Evolutionary conservation across 345 rosid genomes (phyloP), one percentile per base, ranked within the genome.

Genomic region (Salix suchowensis): DNA sequence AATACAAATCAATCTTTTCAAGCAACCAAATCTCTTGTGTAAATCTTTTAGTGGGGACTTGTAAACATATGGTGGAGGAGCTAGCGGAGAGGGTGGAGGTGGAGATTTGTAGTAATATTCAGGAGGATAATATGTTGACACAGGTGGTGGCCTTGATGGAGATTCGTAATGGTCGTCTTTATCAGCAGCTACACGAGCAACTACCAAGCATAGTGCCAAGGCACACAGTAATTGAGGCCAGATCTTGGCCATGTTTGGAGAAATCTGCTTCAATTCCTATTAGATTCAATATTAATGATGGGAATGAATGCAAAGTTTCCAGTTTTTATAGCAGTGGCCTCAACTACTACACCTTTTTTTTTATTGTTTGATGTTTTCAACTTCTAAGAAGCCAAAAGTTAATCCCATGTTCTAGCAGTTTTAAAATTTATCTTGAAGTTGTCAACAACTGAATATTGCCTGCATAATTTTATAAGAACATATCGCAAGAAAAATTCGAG

Each of bases 161-260:
- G 54, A 60, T 4, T 46, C 0, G 66, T 70, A 28, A 70, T 21
- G 69, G 62, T 72, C 48, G 67, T 83, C 23, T 36, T 61, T 12
- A 18, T 77, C 67, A 4, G 86, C 84, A 26, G 66, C 74, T 26
- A 54, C 88, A 65, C 18, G 64, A 13, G 80, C 77, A 21, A 78
- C 73, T 2, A 77, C 5, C 62, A 82, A 71, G 54, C 82, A 68
- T 36, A 84, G 34, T 62, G 84, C 85, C 70, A 84, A 71, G 48
- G 83, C 83, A 72, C 16, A 73, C 18, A 71, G 37, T 8, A 87
- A 50, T 44, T 46, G 76, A 30, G 74, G 83, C 89, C 85, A 83
- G 70, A 72, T 36, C n/a, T 70, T 86, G 83, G 86, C 84, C 88
- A 83, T 81, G 62, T 80, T 61, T 6, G 61, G 46, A 2, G 30